These are phyloP conservation scores for Jackrogersella multiformis DNA, from an alignment of 495 filamentous ascomycete genomes.

Conservation along the genomic window DNA sequence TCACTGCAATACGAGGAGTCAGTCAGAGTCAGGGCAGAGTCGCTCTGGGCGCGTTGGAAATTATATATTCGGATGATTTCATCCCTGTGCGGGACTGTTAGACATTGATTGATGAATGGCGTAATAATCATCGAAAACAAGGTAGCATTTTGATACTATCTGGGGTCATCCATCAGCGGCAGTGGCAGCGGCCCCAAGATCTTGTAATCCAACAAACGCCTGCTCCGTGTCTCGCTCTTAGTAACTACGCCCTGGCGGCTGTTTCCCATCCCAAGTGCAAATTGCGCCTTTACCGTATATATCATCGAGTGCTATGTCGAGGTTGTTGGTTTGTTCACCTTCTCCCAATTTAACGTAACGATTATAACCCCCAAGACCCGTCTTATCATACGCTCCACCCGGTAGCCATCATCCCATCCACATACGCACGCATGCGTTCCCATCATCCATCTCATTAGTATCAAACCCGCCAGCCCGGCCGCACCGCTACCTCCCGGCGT, in stretches of 20 bases:
- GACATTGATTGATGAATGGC: neutral
- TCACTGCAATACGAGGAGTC: conserved; percentile 15
- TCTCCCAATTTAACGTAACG: neutral
- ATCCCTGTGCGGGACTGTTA: neutral
- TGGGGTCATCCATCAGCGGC: conserved; percentile 4
- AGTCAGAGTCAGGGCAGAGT: conserved; percentile 11
- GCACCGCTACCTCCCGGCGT: conserved; percentile 54
- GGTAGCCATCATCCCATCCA: neutral
- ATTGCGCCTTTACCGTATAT: conserved; percentile 14
- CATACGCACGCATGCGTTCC: no score
- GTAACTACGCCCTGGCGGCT: neutral
- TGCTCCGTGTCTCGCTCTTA: conserved; percentile 2
- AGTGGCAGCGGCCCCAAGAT: conserved; percentile 4
- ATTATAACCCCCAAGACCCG: conserved; percentile 4
- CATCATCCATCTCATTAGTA: neutral
- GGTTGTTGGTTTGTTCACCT: neutral
- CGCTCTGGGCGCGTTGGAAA: conserved; percentile 20
- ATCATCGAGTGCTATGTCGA: neutral
- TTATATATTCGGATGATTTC: conserved; percentile 8
- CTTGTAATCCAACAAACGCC: conserved; percentile 20
- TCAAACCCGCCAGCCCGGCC: no score
- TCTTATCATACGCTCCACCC: neutral
- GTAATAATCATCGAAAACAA: conserved; percentile 3
- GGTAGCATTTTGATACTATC: neutral
- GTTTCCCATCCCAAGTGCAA: conserved; percentile 8